Conservation (phyloP, 306 rosid species). For the Pterocarpus santalinus region DNA sequence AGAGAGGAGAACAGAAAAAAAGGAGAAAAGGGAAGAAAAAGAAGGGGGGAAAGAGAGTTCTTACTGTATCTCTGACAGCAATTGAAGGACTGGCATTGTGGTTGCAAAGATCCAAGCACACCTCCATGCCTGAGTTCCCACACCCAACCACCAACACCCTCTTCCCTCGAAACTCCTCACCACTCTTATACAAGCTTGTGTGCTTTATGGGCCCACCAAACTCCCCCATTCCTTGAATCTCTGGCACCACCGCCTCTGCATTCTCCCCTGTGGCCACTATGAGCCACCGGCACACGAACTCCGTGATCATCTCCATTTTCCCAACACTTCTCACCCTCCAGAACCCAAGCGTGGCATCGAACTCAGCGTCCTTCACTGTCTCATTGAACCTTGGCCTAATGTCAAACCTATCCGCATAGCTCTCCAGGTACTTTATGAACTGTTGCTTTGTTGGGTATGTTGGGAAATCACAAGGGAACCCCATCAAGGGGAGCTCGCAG, state of each 20-base stretch:
- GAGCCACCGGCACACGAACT: constrained; percentile 64
- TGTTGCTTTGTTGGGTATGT: constrained; percentile 67
- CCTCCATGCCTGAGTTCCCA: constrained; percentile 81
- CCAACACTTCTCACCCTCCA: constrained; percentile 50
- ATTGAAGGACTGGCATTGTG: constrained; percentile 64
- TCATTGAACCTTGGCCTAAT: constrained; percentile 55
- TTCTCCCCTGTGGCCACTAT: constrained; percentile 74
- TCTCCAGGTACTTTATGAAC: constrained; percentile 58
- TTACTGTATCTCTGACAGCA: constrained; percentile 68
- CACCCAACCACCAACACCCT: constrained; percentile 72
- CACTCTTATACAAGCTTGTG: constrained; percentile 66
- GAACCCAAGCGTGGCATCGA: constrained; percentile 51
- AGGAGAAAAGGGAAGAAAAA: too few relatives aligned
- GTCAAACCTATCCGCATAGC: constrained; percentile 54
- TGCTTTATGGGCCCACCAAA: constrained; percentile 61
- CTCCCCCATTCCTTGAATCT: constrained; percentile 55
- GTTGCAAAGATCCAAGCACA: constrained; percentile 72
- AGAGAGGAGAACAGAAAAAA: too few relatives aligned
- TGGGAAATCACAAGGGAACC: constrained; percentile 60
- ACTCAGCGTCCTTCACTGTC: constrained; percentile 51
- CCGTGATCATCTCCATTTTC: constrained; percentile 37
- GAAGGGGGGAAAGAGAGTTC: constrained; percentile 16
- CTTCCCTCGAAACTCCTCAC: constrained; percentile 54
- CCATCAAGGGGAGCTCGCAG: constrained; percentile 66
- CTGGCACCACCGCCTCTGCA: constrained; percentile 66